A percentile compares a stretch with the other conserved stretches of the same genome.
Conservation (phyloP, 768 basidiomycete genomes). For the Leccinum fibrillosum region DNA sequence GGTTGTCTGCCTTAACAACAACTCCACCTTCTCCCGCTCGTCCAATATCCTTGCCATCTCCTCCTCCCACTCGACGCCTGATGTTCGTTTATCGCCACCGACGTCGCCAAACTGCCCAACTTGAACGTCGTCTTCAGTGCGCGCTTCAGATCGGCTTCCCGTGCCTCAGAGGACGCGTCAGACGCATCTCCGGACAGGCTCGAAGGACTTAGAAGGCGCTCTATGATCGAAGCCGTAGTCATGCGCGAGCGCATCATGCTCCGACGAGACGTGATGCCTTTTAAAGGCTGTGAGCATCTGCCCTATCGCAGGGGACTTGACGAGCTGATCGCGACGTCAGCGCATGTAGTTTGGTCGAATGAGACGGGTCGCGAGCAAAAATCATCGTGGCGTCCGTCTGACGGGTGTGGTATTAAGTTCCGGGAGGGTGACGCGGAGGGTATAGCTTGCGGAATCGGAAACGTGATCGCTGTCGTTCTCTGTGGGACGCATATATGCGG, state of each 20-base stretch:
- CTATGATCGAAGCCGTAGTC: too few relatives aligned
- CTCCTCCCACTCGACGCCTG: conserved; percentile 65
- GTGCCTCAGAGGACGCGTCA: conserved; percentile 43
- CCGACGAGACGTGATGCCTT: conserved; percentile 41
- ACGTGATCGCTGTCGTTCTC: too few relatives aligned
- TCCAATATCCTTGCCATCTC: conserved; percentile 55
- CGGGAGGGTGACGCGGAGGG: too few relatives aligned
- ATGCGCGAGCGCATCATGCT: too few relatives aligned
- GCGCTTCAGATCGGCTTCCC: conserved; percentile 63
- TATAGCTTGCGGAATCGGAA: too few relatives aligned
- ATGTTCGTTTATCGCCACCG: conserved; percentile 64
- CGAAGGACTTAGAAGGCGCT: conserved; percentile 32
- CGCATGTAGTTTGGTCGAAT: conserved; percentile 61
- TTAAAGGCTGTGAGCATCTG: conserved; percentile 57
- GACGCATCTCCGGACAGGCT: conserved; percentile 36
- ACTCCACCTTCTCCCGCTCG: conserved; percentile 64
- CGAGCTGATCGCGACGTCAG: conserved; percentile 56
- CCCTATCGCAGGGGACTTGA: conserved; percentile 46
- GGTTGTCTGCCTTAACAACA: conserved; percentile 63
- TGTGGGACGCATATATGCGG: too few relatives aligned
- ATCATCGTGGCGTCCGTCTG: conserved; percentile 50
- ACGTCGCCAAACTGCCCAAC: conserved; percentile 58
- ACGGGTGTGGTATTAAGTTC: too few relatives aligned
- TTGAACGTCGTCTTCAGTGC: conserved; percentile 55
- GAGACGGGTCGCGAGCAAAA: conserved; percentile 49